phyloP scores from a whole-genome alignment of 2,329 filamentous ascomycete genomes.

The Penicillium brasilianum region DNA sequence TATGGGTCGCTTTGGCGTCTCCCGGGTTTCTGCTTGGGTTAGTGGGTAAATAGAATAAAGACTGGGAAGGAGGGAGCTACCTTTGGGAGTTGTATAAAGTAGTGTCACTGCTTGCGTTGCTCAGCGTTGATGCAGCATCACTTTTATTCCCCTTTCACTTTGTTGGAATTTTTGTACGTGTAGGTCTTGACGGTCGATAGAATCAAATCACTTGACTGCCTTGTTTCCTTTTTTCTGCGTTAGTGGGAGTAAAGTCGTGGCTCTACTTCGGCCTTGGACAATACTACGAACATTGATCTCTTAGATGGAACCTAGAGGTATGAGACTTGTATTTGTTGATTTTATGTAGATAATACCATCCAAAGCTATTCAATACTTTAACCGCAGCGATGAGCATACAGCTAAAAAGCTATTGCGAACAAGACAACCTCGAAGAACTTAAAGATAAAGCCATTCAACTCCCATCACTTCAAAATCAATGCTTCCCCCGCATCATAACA shows the following conservation, averaged over 20 bases:
- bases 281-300: too few relatives aligned
- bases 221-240: too few relatives aligned
- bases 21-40: constrained; percentile 87
- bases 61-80: neutral
- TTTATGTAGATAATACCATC: neutral
- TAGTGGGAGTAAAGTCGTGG: neutral
- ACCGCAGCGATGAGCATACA: neutral
- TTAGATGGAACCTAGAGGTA: too few relatives aligned
- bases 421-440: too few relatives aligned
- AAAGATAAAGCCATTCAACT: neutral
- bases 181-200: neutral
- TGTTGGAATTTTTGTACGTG: neutral
- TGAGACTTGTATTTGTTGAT: neutral
- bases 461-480: constrained; percentile 1
- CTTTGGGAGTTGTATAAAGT: neutral
- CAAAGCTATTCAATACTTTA: neutral
- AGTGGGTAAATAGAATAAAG: constrained; percentile 59
- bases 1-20: constrained; percentile 83
- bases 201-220: neutral
- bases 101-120: neutral
- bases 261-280: too few relatives aligned
- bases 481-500: constrained; percentile 47
- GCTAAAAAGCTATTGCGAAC: neutral
- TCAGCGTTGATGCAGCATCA: too few relatives aligned
- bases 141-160: neutral